These are phyloP conservation scores for Pinus albicaulis DNA, from an alignment of 75 land plant species.

Conservation along the genomic window DNA sequence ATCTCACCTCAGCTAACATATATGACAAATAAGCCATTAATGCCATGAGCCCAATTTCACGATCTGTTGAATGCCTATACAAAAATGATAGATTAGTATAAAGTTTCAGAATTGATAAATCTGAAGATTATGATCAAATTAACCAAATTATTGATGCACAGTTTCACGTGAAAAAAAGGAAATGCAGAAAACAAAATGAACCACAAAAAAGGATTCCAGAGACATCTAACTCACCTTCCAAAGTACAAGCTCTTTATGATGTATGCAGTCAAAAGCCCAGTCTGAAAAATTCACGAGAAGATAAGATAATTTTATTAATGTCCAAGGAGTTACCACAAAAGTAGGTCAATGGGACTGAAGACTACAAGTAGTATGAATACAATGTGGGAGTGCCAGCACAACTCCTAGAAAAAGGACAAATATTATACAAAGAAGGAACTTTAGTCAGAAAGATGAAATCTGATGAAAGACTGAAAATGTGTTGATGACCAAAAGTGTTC, in stretches of 20 bases:
- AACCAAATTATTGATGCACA: neutral
- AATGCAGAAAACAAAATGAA: neutral
- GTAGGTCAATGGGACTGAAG: too few species aligned
- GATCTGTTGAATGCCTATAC: constrained; percentile 73
- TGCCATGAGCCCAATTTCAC: constrained; percentile 70
- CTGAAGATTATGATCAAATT: neutral
- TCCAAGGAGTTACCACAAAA: too few species aligned
- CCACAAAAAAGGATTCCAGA: neutral
- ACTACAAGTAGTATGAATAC: constrained; percentile 4
- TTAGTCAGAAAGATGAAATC: neutral
- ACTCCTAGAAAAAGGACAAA: too few species aligned
- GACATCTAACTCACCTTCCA: constrained; percentile 47
- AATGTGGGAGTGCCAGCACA: too few species aligned
- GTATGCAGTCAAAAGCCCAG: constrained; percentile 61
- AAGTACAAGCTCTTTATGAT: constrained; percentile 53
- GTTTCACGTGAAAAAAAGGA: neutral
- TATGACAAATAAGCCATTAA: constrained; percentile 82
- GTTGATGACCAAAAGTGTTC: too few species aligned
- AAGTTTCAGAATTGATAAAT: neutral
- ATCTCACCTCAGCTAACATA: constrained; percentile 70
- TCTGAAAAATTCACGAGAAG: constrained; percentile 20
- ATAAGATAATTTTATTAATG: too few species aligned
- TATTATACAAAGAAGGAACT: neutral
- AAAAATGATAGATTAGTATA: neutral
- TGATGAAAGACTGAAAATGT: neutral